Base-by-base conservation (phyloP, 371 early-diverging fungal species). In the Lichtheimia ramosa region DNA sequence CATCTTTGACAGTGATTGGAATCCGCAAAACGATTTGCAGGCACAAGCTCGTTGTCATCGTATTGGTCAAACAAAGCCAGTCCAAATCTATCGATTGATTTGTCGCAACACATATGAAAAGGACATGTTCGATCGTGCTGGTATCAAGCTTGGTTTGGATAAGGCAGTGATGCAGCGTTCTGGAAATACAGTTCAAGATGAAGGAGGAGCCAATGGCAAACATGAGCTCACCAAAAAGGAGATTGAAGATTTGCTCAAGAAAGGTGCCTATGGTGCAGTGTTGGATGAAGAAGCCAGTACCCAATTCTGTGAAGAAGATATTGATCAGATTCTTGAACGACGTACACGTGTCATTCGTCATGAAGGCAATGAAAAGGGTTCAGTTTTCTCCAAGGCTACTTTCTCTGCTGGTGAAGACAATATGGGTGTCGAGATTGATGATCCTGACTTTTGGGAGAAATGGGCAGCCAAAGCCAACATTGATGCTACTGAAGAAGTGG, bases 401-500 rank as follows among this genome's bases (percentile, higher is more conserved):
- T 98, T 98, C 63, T 56, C 91, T 20, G 80, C 82, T 48, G 70
- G 81, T 5, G 77, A 79, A 18, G 76, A 69, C 46, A 81, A 82
- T 52, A 53, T 63, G 6, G 73, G 68, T 40, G 87, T 94, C 0
- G 96, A 96, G 54, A 78, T 98, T 4, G 92, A 98, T 59, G 99
- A 98, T 73, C 97, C 99, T 3, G 85, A 94, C 59, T 98, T 98
- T 74, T 98, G 99, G 99, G 96, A 96, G 65, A 96, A 96, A 72
- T 90, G 96, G 79, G 94, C 97, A 0, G 81, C 89, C 41, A 86
- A 87, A 54, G 93, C 93, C 34, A 79, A 91, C 34, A 78, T 94
- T 28, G 83, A 91, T 43, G 69, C 85, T 3, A 82, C 77, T 8
- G 87, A 89, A 8, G 64, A 69, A 8, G 75, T 70, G 3, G 81